Percentiles rank a stretch among this genome's conserved stretches.
Conservation (phyloP, 805 yeast genomes). For the Zygosaccharomyces pseudorouxii region DNA sequence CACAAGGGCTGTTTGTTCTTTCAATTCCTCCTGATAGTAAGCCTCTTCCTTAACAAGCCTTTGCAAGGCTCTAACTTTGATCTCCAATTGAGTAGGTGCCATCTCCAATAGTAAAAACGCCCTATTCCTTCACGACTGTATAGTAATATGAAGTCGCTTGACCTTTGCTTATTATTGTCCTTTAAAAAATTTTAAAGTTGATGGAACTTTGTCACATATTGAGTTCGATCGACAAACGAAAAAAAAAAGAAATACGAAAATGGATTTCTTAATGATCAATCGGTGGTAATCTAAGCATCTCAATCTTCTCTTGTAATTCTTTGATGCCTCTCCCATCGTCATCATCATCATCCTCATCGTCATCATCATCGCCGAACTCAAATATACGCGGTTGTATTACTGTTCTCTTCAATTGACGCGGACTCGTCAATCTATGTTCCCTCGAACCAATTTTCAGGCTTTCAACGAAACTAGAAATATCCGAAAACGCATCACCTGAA, state of each 20-base stretch:
- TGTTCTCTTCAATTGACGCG: constrained; percentile 2
- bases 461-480: constrained; percentile 15
- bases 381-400: constrained; percentile 5
- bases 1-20: constrained; percentile 49
- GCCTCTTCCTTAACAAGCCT: constrained; percentile 64
- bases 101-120: constrained; percentile 29
- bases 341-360: constrained; percentile 9
- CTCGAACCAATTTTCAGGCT: neutral
- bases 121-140: neutral
- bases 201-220: neutral
- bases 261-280: neutral
- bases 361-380: constrained; percentile 7
- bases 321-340: neutral
- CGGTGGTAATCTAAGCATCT: neutral
- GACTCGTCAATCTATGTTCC: neutral
- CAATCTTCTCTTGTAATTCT: constrained; percentile 17
- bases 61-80: constrained; percentile 63
- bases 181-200: neutral
- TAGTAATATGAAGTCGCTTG: neutral
- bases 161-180: neutral
- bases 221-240: neutral
- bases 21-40: constrained; percentile 55
- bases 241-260: neutral
- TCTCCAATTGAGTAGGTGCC: constrained; percentile 68
- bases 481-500: constrained; percentile 27